phyloP scores from a whole-genome alignment of 768 basidiomycete genomes.

The Lentinula lateritia region DNA sequence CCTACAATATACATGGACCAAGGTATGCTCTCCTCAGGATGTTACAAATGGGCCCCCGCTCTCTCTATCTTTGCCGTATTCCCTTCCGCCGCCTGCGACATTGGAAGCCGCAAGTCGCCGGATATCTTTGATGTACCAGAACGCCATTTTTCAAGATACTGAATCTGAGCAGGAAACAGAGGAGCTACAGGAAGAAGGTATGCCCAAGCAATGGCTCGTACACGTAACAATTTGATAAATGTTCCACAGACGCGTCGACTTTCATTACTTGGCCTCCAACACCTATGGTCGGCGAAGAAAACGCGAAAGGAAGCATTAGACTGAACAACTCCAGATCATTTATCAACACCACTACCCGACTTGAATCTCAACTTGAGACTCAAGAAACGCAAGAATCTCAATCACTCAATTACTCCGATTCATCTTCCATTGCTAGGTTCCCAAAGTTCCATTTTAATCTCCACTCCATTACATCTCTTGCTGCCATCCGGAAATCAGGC shows the following conservation, averaged over 20 bases:
- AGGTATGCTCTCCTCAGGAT: slow-evolving; percentile 26
- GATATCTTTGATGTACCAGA: slow-evolving; percentile 66
- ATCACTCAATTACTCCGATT: slow-evolving; percentile 55
- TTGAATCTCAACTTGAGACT: slow-evolving; percentile 17
- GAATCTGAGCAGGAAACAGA: slow-evolving; percentile 26
- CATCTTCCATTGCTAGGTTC: slow-evolving; percentile 68
- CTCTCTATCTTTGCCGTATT: not conserved
- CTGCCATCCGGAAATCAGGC: slow-evolving; percentile 22
- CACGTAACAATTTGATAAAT: not conserved
- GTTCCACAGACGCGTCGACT: slow-evolving; percentile 38
- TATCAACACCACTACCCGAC: slow-evolving; percentile 12
- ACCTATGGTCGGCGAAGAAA: slow-evolving; percentile 11
- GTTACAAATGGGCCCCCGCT: not conserved
- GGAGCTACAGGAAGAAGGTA: slow-evolving; percentile 13
- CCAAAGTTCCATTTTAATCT: slow-evolving; percentile 72
- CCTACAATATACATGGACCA: slow-evolving; percentile 36
- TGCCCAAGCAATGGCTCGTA: slow-evolving; percentile 2
- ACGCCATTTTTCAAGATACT: slow-evolving; percentile 59
- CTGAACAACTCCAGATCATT: slow-evolving; percentile 6
- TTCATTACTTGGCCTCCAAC: slow-evolving; percentile 59
- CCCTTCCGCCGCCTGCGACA: slow-evolving; percentile 36
- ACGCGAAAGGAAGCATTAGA: slow-evolving; percentile 8
- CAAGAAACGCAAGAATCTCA: slow-evolving; percentile 40
- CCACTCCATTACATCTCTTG: slow-evolving; percentile 50
- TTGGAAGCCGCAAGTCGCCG: slow-evolving; percentile 63